A percentile compares a stretch with the other conserved stretches of the same genome.
Conservation (phyloP, 805 yeast species). For the Candida argentea region DNA sequence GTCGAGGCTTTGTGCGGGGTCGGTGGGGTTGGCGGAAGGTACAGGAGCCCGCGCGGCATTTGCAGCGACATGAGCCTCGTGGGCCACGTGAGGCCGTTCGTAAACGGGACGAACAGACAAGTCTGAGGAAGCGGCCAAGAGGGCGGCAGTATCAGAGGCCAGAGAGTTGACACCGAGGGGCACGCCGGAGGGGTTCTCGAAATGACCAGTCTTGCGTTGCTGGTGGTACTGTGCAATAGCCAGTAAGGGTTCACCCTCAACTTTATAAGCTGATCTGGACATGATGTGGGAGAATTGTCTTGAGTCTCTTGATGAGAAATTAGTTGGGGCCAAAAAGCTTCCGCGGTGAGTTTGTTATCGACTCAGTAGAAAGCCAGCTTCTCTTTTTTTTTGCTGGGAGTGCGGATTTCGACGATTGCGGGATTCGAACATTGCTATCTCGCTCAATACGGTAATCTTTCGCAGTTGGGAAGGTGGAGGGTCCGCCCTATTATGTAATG, state of each 20-base stretch:
- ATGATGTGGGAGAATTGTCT: slow-evolving; percentile 7
- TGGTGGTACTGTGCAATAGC: slow-evolving; percentile 70
- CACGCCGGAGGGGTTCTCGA: slow-evolving; percentile 37
- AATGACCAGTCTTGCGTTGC: slow-evolving; percentile 59
- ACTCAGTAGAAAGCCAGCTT: too few relatives aligned
- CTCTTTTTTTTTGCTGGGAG: too few relatives aligned
- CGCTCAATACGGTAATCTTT: too few relatives aligned
- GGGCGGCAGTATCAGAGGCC: slow-evolving; percentile 70
- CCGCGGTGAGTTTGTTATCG: too few relatives aligned
- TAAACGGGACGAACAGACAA: slow-evolving; percentile 51
- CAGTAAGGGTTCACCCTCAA: slow-evolving; percentile 60
- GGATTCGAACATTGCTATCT: too few relatives aligned
- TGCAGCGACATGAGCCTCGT: slow-evolving; percentile 62
- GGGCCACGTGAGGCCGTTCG: slow-evolving; percentile 47
- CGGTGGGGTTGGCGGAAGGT: slow-evolving; percentile 5
- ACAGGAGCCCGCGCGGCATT: slow-evolving; percentile 32
- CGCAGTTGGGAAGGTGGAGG: too few relatives aligned
- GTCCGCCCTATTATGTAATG: too few relatives aligned
- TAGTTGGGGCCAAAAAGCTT: too few relatives aligned
- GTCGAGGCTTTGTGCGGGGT: slow-evolving; percentile 12
- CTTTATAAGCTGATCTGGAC: slow-evolving; percentile 47
- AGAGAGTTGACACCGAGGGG: slow-evolving; percentile 55
- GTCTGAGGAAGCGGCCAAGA: slow-evolving; percentile 60
- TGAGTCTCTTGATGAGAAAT: background rate
- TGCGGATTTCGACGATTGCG: background rate